Conservation (phyloP, 305 asterid genomes). For the Fraxinus latifolia region DNA sequence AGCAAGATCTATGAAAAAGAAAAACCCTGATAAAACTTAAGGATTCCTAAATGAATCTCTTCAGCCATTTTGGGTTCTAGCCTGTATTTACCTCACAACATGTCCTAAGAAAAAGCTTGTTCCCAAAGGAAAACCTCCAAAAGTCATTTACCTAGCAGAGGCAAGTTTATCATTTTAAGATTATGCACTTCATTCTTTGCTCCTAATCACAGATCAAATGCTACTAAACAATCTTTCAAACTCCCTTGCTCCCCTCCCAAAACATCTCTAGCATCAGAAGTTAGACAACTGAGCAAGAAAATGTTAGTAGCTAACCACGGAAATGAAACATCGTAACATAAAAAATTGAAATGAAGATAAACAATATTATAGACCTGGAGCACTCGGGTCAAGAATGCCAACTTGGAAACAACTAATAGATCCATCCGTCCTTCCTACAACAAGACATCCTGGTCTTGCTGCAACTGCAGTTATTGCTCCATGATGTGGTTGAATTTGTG, state of each 20-base stretch:
- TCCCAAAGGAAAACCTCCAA: background rate
- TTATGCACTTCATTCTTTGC: background rate
- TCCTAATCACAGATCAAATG: background rate
- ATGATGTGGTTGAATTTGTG: conserved; percentile 43
- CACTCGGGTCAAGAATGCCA: conserved; percentile 55
- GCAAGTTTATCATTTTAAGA: background rate
- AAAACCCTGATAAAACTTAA: background rate
- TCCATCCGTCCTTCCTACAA: conserved; percentile 84
- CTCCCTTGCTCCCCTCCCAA: background rate
- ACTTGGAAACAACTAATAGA: conserved; percentile 68
- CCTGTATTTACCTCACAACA: background rate
- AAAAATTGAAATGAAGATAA: conserved; percentile 16
- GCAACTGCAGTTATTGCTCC: conserved; percentile 64
- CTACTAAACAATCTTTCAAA: background rate
- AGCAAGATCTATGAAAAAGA: background rate
- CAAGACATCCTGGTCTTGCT: conserved; percentile 57
- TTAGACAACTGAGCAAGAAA: conserved; percentile 11
- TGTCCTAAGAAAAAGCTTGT: background rate
- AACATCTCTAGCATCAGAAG: background rate
- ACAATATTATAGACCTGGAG: conserved; percentile 54
- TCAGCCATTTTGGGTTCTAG: background rate
- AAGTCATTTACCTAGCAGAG: background rate
- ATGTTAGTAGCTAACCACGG: background rate
- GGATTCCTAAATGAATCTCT: background rate
- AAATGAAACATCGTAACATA: background rate